Conservation (phyloP, 306 rosid species). For the Castanopsis chinensis region DNA sequence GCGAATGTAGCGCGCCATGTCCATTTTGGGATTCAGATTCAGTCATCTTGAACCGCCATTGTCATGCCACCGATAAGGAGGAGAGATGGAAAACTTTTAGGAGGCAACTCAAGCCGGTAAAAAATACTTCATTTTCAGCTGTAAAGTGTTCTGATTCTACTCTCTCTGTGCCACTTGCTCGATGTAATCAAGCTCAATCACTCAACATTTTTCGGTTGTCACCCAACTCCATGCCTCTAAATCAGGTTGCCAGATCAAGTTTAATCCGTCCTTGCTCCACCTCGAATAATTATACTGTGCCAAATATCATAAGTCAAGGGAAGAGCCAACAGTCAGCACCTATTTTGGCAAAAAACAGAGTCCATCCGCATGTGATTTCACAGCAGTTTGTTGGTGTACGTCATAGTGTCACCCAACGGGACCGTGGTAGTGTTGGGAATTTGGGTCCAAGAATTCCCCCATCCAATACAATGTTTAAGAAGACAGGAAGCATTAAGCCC, state of each 20-base stretch:
- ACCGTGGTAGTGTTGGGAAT: constrained; percentile 23
- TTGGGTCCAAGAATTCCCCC: constrained; percentile 20
- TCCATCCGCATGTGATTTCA: constrained; percentile 20
- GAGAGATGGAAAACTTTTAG: constrained; percentile 59
- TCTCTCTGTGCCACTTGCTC: constrained; percentile 15
- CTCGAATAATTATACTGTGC: constrained; percentile 9
- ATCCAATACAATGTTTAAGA: constrained; percentile 34
- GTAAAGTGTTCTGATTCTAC: constrained; percentile 22
- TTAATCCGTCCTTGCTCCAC: constrained; percentile 21
- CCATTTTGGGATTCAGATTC: constrained; percentile 41
- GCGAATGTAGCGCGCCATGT: constrained; percentile 80
- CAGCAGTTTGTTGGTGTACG: constrained; percentile 35
- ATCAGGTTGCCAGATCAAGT: constrained; percentile 32
- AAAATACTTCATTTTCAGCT: constrained; percentile 34
- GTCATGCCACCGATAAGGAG: constrained; percentile 71
- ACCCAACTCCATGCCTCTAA: constrained; percentile 32
- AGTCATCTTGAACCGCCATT: constrained; percentile 38
- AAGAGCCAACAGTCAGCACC: constrained; percentile 30
- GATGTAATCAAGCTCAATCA: constrained; percentile 11
- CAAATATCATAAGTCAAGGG: constrained; percentile 34
- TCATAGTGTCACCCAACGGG: constrained; percentile 33
- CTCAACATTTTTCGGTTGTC: constrained; percentile 22
- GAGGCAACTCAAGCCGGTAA: constrained; percentile 33
- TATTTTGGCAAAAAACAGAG: constrained; percentile 30
- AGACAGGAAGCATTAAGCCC: constrained; percentile 18